Evolutionary conservation across 2,329 filamentous ascomycete species (phyloP).

Genomic region (Pseudogymnoascus sp.): DNA sequence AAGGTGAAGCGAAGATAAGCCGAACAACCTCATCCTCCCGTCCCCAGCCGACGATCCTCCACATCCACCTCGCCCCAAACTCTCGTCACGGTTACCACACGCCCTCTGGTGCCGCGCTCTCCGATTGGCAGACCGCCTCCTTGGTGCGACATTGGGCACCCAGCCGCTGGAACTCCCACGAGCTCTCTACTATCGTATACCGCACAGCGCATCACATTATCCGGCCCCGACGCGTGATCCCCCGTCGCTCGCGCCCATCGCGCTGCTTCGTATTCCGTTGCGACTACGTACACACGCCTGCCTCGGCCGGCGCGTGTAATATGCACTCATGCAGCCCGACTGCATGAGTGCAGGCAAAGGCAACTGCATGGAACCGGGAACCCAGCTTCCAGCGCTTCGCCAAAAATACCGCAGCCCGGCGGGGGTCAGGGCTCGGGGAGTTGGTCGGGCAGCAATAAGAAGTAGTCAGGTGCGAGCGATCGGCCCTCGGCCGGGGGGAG

Average conservation of each 20-base stretch:
- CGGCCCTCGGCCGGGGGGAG: conserved; percentile 1
- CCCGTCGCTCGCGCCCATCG: not conserved
- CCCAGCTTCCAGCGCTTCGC: conserved; percentile 3
- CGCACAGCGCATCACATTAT: not conserved
- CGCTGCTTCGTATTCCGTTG: not conserved
- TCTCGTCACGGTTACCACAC: not conserved
- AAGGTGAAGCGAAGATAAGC: not conserved
- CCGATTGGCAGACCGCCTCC: conserved; percentile 1
- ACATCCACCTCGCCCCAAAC: not conserved
- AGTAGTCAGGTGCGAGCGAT: not conserved
- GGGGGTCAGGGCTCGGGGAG: not conserved
- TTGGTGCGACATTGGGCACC: conserved; percentile 5
- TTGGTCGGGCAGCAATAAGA: conserved; percentile 3
- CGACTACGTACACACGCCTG: not conserved
- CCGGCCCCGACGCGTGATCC: not conserved
- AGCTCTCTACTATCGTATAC: not conserved
- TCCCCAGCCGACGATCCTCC: not conserved
- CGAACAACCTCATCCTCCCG: not conserved
- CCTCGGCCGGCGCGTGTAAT: not conserved
- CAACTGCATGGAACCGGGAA: not conserved
- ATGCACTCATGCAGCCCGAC: not conserved
- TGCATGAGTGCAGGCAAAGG: not conserved
- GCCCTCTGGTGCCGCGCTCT: not conserved
- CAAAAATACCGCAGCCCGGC: conserved; percentile 2
- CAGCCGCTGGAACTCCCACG: not conserved